These are phyloP conservation scores for Monosporozyma unispora DNA, from an alignment of 805 yeast species.

Conservation along the genomic window DNA sequence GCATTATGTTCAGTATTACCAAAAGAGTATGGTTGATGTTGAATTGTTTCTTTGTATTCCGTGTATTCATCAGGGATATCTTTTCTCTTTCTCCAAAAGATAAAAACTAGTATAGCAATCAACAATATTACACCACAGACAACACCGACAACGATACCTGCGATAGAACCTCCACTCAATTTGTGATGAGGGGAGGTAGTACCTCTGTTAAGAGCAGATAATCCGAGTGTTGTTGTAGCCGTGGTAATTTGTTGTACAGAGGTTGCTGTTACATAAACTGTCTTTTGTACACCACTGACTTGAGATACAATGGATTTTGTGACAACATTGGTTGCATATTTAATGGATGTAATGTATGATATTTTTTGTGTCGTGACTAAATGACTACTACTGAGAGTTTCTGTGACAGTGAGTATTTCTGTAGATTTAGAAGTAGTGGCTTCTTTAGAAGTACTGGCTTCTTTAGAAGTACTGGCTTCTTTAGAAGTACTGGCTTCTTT, in stretches of 20 bases:
- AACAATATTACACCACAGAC: constrained; percentile 35
- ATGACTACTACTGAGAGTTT: constrained; percentile 7
- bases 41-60: constrained; percentile 32
- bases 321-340: constrained; percentile 18
- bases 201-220: constrained; percentile 3
- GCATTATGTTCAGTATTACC: constrained; percentile 27
- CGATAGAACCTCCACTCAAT: constrained; percentile 42
- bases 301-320: constrained; percentile 21
- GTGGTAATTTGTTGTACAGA: constrained; percentile 18
- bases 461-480: constrained; percentile 4
- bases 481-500: constrained; percentile 4
- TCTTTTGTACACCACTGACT: constrained; percentile 12
- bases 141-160: constrained; percentile 52
- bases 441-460: constrained; percentile 3
- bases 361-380: constrained; percentile 11
- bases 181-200: constrained; percentile 3
- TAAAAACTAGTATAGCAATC: constrained; percentile 33
- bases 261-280: constrained; percentile 23
- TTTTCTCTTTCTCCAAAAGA: constrained; percentile 32
- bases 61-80: constrained; percentile 30
- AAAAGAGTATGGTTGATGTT: constrained; percentile 30
- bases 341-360: constrained; percentile 11
- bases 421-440: constrained; percentile 1
- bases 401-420: constrained; percentile 6
- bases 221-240: constrained; percentile 2